Evolutionary conservation across 495 filamentous ascomycete genomes (phyloP).

Genomic region (Oleoguttula mirabilis): DNA sequence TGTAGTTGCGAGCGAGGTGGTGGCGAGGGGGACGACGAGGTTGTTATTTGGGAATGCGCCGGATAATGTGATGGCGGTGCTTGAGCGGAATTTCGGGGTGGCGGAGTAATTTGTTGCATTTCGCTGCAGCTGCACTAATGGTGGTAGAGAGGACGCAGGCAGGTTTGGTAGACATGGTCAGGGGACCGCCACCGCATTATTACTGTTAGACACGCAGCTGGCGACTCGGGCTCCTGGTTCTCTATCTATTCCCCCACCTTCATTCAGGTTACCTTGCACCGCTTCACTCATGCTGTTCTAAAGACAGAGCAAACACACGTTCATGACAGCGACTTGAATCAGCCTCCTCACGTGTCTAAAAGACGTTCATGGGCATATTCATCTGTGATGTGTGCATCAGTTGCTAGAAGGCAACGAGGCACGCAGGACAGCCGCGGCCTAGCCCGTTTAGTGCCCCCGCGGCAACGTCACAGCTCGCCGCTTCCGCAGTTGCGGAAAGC

Average conservation of each 20-base stretch:
- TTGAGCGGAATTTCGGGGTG: conserved; percentile 3
- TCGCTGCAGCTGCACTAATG: not conserved
- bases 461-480: not conserved
- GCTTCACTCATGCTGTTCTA: no score
- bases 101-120: not conserved
- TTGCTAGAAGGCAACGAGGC: not conserved
- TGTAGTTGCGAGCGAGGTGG: not conserved
- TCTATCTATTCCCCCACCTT: not conserved
- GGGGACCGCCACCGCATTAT: not conserved
- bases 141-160: not conserved
- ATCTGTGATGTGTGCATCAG: no score
- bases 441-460: not conserved
- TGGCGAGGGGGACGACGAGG: conserved; percentile 5
- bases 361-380: no score
- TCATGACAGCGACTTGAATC: no score
- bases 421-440: not conserved
- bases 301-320: no score
- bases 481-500: not conserved
- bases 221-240: not conserved
- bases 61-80: not conserved
- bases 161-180: not conserved
- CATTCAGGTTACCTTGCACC: no score
- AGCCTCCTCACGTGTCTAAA: no score
- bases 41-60: conserved; percentile 8
- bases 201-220: not conserved